phyloP scores from a whole-genome alignment of 352 stramenopile species.

The Globisporangium ultimum region DNA sequence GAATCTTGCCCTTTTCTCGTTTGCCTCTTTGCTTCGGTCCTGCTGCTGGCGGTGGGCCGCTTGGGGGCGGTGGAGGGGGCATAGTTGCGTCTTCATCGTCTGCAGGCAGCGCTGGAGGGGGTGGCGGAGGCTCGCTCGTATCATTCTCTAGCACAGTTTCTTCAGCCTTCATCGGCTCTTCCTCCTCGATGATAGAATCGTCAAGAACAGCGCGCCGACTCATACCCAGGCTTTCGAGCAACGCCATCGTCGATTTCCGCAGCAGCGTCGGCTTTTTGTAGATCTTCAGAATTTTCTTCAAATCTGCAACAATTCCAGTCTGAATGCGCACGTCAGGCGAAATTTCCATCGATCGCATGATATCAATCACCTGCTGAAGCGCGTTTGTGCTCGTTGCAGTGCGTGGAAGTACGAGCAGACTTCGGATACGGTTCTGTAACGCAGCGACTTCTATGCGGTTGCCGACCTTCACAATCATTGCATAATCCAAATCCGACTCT shows the following conservation, averaged over 20 bases:
- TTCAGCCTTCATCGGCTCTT: constrained; percentile 12
- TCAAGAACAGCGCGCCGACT: constrained; percentile 46
- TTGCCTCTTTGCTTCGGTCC: constrained; percentile 33
- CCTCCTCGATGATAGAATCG: constrained; percentile 44
- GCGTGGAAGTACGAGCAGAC: constrained; percentile 50
- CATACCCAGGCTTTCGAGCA: constrained; percentile 74
- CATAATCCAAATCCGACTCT: constrained; percentile 63
- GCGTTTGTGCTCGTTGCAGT: constrained; percentile 57
- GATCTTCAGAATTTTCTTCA: constrained; percentile 74
- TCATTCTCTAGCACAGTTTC: not conserved
- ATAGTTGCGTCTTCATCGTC: not conserved
- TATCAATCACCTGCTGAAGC: constrained; percentile 74
- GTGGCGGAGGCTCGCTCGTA: constrained; percentile 5
- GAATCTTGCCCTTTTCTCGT: constrained; percentile 55
- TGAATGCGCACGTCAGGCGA: constrained; percentile 68
- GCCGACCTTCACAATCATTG: constrained; percentile 59
- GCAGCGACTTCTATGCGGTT: constrained; percentile 60
- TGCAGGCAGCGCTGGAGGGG: constrained; percentile 5
- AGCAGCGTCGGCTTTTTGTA: constrained; percentile 83
- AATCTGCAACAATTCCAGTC: constrained; percentile 60
- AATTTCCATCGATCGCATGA: constrained; percentile 77
- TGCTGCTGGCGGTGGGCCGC: constrained; percentile 6
- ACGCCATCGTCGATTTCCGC: constrained; percentile 60
- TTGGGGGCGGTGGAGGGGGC: constrained; percentile 12
- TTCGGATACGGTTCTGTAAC: constrained; percentile 68